These are phyloP conservation scores for Diospyros kaki DNA, from an alignment of 148 eudicot species.

Conservation along the genomic window DNA sequence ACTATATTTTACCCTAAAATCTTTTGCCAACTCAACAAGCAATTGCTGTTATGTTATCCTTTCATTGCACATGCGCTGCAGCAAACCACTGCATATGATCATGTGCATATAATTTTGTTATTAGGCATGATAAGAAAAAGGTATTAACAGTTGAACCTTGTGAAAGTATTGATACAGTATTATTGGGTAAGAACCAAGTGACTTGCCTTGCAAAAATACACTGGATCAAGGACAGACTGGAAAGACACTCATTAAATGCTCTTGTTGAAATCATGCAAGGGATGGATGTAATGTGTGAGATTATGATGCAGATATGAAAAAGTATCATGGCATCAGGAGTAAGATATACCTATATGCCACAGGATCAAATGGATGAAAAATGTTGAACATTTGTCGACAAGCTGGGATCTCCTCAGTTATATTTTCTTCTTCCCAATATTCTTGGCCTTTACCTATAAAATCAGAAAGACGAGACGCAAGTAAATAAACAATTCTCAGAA, in stretches of 20 bases:
- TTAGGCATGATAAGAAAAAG: neutral
- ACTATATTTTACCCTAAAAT: no score
- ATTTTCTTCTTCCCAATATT: constrained; percentile 84
- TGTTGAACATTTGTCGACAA: constrained; percentile 86
- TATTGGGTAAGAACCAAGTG: neutral
- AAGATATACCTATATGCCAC: constrained; percentile 84
- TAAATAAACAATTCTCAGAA: neutral
- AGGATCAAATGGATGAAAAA: constrained; percentile 99
- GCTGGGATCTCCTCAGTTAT: constrained; percentile 91
- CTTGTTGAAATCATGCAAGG: neutral
- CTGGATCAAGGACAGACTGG: neutral
- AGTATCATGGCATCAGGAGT: neutral
- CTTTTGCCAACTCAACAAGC: neutral
- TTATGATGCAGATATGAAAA: neutral
- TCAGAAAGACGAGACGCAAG: neutral
- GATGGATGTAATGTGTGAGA: neutral
- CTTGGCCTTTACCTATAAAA: constrained; percentile 64
- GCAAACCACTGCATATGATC: neutral
- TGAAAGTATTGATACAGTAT: neutral
- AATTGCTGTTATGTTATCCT: neutral
- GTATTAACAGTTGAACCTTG: neutral
- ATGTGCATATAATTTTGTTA: neutral
- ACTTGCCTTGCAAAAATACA: neutral
- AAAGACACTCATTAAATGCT: neutral
- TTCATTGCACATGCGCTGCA: constrained; percentile 1